These are phyloP conservation scores for Pleurotus salmoneostramineus DNA, from an alignment of 768 basidiomycete genomes.

Conservation along the genomic window DNA sequence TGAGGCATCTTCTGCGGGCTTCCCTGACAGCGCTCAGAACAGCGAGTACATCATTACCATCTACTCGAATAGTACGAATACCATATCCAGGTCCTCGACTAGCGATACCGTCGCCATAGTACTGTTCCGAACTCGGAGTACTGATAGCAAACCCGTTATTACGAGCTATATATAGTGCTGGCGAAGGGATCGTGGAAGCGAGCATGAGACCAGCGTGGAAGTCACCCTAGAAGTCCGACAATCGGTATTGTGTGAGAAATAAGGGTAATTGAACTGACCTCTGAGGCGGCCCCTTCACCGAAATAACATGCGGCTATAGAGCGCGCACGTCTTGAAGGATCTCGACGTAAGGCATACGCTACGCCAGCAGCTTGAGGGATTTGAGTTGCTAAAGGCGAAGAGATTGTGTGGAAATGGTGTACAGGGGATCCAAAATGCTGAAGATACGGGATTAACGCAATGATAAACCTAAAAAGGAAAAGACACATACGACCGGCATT, in stretches of 20 bases:
- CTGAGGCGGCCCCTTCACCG: constrained; percentile 92
- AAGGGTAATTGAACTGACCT: constrained; percentile 54
- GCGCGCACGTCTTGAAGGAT: constrained; percentile 59
- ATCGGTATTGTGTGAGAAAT: constrained; percentile 6
- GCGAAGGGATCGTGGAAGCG: constrained; percentile 72
- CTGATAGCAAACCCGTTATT: constrained; percentile 96
- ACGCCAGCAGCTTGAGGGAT: constrained; percentile 95
- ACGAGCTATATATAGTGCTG: constrained; percentile 69
- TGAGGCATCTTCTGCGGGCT: constrained; percentile 65
- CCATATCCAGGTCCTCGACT: constrained; percentile 91
- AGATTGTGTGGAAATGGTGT: constrained; percentile 92
- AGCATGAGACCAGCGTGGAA: constrained; percentile 90
- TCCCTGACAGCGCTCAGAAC: constrained; percentile 73
- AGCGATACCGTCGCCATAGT: constrained; percentile 89
- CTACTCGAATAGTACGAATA: constrained; percentile 86
- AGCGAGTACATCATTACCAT: constrained; percentile 90
- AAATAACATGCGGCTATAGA: constrained; percentile 88
- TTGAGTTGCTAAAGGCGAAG: constrained; percentile 90
- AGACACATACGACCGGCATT: constrained; percentile 79
- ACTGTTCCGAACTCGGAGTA: constrained; percentile 87
- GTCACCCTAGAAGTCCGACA: constrained; percentile 39
- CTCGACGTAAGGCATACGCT: constrained; percentile 82
- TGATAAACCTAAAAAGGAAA: neutral
- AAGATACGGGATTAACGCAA: constrained; percentile 7
- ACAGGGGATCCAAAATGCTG: constrained; percentile 84